Conservation (phyloP, 108 stramenopile genomes). For the Aureococcus anophagefferens region DNA sequence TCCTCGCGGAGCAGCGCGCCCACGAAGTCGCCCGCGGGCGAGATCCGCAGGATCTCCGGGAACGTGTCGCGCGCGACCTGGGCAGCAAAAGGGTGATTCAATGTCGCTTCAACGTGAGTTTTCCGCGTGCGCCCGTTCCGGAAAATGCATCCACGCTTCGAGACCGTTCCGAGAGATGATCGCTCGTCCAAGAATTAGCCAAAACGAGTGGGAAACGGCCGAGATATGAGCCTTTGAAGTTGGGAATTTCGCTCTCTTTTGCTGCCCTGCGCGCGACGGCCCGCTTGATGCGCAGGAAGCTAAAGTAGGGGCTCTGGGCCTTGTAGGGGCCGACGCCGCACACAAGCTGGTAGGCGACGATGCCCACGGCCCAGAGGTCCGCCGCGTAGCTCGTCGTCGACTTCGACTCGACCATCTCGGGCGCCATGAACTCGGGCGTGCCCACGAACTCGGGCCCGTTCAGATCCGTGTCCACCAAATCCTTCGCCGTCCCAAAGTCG, state of each 20-base stretch:
- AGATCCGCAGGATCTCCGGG: slow-evolving; percentile 57
- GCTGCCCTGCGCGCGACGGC: no score
- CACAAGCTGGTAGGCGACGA: slow-evolving; percentile 58
- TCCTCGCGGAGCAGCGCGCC: slow-evolving; percentile 45
- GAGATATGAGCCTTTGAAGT: no score
- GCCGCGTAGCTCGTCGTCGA: slow-evolving; percentile 28
- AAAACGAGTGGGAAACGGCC: no score
- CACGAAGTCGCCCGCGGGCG: slow-evolving; percentile 69
- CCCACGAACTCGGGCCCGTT: slow-evolving; percentile 98
- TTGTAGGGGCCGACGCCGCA: slow-evolving; percentile 67
- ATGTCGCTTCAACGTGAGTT: no score
- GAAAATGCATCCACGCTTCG: no score
- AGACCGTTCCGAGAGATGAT: no score
- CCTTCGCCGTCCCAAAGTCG: slow-evolving; percentile 96
- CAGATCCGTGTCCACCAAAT: slow-evolving; percentile 73
- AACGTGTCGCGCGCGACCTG: slow-evolving; percentile 19
- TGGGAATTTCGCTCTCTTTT: no score
- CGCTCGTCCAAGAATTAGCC: no score
- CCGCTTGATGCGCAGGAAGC: slow-evolving; percentile 72
- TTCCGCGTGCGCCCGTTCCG: no score
- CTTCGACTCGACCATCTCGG: slow-evolving; percentile 74
- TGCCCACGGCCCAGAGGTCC: slow-evolving; percentile 75
- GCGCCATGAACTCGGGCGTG: slow-evolving; percentile 97
- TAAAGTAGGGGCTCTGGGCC: slow-evolving; percentile 69
- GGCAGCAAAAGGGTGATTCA: no score